Percentiles rank a stretch among this genome's conserved stretches.
These are phyloP conservation scores for Pyricularia pennisetigena DNA, from an alignment of 2,329 filamentous ascomycete genomes.

Conservation along the genomic window DNA sequence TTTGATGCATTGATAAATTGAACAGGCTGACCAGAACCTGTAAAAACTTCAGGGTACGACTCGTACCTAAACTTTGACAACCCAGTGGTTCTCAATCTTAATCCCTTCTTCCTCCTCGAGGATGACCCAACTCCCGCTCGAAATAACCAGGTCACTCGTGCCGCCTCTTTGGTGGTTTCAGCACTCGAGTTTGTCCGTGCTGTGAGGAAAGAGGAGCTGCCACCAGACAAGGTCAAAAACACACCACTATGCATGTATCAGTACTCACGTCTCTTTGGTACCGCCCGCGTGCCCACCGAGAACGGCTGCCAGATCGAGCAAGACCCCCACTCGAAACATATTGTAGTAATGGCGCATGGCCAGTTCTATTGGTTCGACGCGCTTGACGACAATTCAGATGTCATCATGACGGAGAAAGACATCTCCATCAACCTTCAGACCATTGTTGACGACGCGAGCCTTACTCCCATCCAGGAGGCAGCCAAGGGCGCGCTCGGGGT, in stretches of 20 bases:
- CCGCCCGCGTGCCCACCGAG: conserved; percentile 85
- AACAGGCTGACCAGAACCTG: not conserved
- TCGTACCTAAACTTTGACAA: conserved; percentile 98
- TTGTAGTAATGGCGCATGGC: conserved; percentile 87
- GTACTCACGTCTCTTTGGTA: conserved; percentile 90
- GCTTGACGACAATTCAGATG: conserved; percentile 82
- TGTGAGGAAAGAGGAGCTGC: conserved; percentile 84
- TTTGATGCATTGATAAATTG: not conserved
- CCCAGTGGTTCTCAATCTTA: conserved; percentile 91
- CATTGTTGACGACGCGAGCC: conserved; percentile 80
- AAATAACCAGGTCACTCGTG: conserved; percentile 92
- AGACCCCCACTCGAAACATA: conserved; percentile 83
- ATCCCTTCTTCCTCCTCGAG: conserved; percentile 94
- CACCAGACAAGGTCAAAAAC: conserved; percentile 76
- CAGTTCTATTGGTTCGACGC: conserved; percentile 99
- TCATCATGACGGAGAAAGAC: conserved; percentile 96
- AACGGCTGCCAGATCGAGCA: conserved; percentile 94
- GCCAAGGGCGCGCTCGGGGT: conserved; percentile 93
- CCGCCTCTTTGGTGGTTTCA: conserved; percentile 84
- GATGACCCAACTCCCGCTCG: conserved; percentile 94
- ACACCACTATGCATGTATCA: conserved; percentile 96
- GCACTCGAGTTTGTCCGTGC: conserved; percentile 87
- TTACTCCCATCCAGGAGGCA: conserved; percentile 85
- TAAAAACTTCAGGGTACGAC: conserved; percentile 67
- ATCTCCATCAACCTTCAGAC: conserved; percentile 84